Conservation (phyloP, 495 filamentous ascomycete genomes). For the Diplogelasinospora grovesii region DNA sequence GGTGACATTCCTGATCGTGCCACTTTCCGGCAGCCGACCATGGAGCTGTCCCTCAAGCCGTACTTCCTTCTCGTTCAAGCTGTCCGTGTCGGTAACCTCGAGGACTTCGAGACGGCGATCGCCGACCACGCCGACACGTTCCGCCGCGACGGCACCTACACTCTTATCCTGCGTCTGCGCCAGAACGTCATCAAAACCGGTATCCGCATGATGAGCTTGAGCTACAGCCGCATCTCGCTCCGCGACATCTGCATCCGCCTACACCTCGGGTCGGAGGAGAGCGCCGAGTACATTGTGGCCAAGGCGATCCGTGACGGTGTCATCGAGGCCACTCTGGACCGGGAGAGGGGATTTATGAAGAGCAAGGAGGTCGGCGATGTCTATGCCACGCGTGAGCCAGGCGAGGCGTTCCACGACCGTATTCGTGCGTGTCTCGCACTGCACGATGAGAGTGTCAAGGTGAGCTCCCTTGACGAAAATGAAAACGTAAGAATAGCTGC, state of each 20-base stretch:
- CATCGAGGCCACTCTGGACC: constrained; percentile 90
- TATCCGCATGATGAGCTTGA: constrained; percentile 97
- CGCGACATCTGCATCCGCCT: constrained; percentile 95
- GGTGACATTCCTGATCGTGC: constrained; percentile 95
- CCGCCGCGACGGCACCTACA: constrained; percentile 90
- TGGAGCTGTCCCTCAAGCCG: constrained; percentile 80
- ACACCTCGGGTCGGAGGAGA: constrained; percentile 88
- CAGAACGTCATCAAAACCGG: constrained; percentile 99
- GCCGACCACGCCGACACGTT: constrained; percentile 74
- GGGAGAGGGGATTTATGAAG: constrained; percentile 96
- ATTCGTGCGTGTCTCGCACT: constrained; percentile 84
- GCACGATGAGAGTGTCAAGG: constrained; percentile 97
- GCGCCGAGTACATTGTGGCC: constrained; percentile 96
- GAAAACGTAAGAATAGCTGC: too few species aligned
- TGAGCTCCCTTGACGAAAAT: too few species aligned
- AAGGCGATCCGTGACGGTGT: constrained; percentile 98
- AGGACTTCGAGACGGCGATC: constrained; percentile 81
- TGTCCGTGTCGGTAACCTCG: constrained; percentile 88
- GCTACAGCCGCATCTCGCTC: constrained; percentile 95
- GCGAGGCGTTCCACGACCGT: constrained; percentile 93
- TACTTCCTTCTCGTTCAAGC: constrained; percentile 92
- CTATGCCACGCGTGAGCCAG: constrained; percentile 91
- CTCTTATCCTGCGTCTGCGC: constrained; percentile 82
- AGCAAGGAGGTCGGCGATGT: constrained; percentile 93
- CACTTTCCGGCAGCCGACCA: constrained; percentile 78